These are phyloP conservation scores for Penicillium angulare DNA, from an alignment of 495 filamentous ascomycete genomes.

Conservation along the genomic window DNA sequence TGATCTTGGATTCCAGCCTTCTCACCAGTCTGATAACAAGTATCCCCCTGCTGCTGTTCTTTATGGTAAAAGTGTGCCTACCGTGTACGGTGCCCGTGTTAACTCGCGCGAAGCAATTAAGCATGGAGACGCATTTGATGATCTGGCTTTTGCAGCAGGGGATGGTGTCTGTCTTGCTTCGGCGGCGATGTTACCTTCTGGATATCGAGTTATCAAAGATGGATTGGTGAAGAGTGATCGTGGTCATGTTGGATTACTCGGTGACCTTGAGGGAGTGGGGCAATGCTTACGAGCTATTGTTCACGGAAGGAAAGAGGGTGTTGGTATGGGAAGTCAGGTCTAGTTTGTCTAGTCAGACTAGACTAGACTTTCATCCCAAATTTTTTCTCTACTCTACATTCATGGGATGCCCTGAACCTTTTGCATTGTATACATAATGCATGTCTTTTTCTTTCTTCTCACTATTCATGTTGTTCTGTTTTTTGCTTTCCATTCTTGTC, in stretches of 20 bases:
- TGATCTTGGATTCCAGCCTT: slow-evolving; percentile 60
- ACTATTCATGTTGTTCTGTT: slow-evolving; percentile 6
- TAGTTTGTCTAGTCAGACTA: not conserved
- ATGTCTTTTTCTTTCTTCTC: not conserved
- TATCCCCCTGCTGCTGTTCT: slow-evolving; percentile 87
- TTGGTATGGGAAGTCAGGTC: slow-evolving; percentile 53
- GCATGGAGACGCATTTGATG: slow-evolving; percentile 77
- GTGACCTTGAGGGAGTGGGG: slow-evolving; percentile 81
- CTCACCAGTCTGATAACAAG: slow-evolving; percentile 58
- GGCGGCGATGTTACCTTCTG: slow-evolving; percentile 81
- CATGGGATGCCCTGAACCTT: no score
- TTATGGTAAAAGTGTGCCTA: slow-evolving; percentile 84
- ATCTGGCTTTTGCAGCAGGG: slow-evolving; percentile 80
- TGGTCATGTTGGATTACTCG: slow-evolving; percentile 82
- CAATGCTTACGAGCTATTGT: slow-evolving; percentile 66
- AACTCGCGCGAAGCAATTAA: slow-evolving; percentile 65
- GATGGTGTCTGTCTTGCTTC: slow-evolving; percentile 87
- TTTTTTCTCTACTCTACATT: no score
- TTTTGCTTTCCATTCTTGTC: not conserved
- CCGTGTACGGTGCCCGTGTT: slow-evolving; percentile 77
- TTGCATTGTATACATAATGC: not conserved
- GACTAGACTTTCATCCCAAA: no score
- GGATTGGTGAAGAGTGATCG: slow-evolving; percentile 77
- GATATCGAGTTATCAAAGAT: slow-evolving; percentile 68
- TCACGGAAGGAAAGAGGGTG: slow-evolving; percentile 64